A percentile compares a stretch with the other conserved stretches of the same genome.
Evolutionary conservation across 176 grass and related monocot species (phyloP).

Genomic region (Rhynchospora tenuis): DNA sequence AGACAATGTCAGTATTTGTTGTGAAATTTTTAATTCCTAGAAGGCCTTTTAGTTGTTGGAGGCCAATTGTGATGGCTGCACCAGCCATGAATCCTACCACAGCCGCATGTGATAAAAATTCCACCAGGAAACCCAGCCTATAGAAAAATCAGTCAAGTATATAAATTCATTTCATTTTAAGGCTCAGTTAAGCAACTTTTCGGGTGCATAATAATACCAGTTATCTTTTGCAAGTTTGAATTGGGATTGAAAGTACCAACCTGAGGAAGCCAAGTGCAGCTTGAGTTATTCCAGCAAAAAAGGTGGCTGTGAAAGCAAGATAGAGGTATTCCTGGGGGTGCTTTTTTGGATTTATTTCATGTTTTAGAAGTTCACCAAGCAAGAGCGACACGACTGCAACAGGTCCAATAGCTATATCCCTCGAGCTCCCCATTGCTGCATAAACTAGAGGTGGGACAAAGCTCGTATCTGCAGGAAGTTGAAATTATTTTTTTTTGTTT

Average conservation of each 20-base stretch:
- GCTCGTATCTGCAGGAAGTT: constrained; percentile 48
- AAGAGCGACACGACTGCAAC: constrained; percentile 80
- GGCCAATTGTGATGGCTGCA: constrained; percentile 63
- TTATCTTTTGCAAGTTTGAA: background rate
- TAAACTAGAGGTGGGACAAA: constrained; percentile 77
- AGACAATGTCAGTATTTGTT: constrained; percentile 61
- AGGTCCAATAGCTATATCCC: constrained; percentile 85
- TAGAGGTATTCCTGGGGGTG: constrained; percentile 33
- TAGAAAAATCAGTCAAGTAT: background rate
- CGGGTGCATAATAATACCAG: background rate
- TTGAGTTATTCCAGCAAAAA: constrained; percentile 72
- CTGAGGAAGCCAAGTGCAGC: constrained; percentile 62
- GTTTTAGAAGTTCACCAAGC: constrained; percentile 55
- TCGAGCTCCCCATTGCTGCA: constrained; percentile 71
- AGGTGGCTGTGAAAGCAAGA: constrained; percentile 68
- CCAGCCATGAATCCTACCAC: constrained; percentile 86
- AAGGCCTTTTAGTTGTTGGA: constrained; percentile 88
- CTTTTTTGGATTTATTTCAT: constrained; percentile 43
- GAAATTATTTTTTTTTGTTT: background rate
- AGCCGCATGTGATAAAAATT: constrained; percentile 87
- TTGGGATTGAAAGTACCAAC: background rate
- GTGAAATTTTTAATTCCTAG: constrained; percentile 71
- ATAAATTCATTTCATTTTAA: too few relatives aligned
- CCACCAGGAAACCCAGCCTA: constrained; percentile 81
- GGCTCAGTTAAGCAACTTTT: too few relatives aligned